phyloP scores from a whole-genome alignment of 495 filamentous ascomycete species.

The Acidomyces sp. region DNA sequence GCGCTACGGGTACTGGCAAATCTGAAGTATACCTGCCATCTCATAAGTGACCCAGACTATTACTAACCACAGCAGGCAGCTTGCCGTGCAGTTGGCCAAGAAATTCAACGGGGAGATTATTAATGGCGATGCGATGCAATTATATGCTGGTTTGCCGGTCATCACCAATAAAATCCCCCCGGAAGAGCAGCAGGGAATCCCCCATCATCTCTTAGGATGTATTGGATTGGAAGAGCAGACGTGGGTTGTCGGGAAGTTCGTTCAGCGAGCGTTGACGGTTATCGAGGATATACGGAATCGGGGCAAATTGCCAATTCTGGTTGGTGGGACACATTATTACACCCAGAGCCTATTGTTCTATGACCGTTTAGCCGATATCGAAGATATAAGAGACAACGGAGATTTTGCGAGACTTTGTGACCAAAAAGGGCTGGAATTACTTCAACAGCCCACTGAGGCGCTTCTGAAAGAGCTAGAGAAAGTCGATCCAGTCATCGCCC shows the following conservation, averaged over 20 bases:
- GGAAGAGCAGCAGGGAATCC: slow-evolving; percentile 65
- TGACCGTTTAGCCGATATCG: slow-evolving; percentile 42
- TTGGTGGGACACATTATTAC: slow-evolving; percentile 94
- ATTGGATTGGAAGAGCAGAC: slow-evolving; percentile 59
- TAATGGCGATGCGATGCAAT: slow-evolving; percentile 98
- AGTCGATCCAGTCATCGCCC: slow-evolving; percentile 82
- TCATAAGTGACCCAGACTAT: neutral
- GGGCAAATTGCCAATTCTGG: slow-evolving; percentile 73
- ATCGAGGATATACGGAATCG: slow-evolving; percentile 66
- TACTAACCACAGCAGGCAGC: slow-evolving; percentile 42
- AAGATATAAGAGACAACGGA: slow-evolving; percentile 20
- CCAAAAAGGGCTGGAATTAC: slow-evolving; percentile 34
- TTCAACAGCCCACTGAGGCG: slow-evolving; percentile 52
- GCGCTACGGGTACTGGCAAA: slow-evolving; percentile 92
- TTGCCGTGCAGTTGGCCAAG: slow-evolving; percentile 78
- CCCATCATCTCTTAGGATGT: slow-evolving; percentile 77
- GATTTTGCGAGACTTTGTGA: no score
- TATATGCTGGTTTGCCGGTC: slow-evolving; percentile 85
- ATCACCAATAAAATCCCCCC: slow-evolving; percentile 84
- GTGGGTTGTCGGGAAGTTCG: slow-evolving; percentile 71
- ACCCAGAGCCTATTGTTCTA: slow-evolving; percentile 74
- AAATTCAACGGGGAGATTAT: slow-evolving; percentile 87
- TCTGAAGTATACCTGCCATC: slow-evolving; percentile 55
- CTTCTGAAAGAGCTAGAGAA: slow-evolving; percentile 58
- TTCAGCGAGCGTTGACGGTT: slow-evolving; percentile 47